Percentiles rank a stretch among this genome's conserved stretches.
Conservation (phyloP, 805 yeast species). For the Candida ponderosae region DNA sequence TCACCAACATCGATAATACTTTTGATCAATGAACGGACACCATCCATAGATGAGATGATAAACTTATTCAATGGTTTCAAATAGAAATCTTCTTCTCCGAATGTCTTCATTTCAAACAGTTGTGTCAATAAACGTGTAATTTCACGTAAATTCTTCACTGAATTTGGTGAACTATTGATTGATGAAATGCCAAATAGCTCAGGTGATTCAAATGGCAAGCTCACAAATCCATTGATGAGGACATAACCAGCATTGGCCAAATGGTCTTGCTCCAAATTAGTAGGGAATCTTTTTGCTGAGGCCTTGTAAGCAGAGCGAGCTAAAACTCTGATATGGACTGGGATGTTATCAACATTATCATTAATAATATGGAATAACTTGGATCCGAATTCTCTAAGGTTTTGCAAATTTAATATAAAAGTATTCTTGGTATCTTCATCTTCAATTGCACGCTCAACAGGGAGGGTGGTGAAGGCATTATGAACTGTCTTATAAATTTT, state of each 20-base stretch:
- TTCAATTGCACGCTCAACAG: slow-evolving; percentile 68
- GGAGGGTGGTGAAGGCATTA: slow-evolving; percentile 28
- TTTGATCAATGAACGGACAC: slow-evolving; percentile 36
- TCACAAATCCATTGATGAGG: slow-evolving; percentile 44
- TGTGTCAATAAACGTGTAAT: slow-evolving; percentile 57
- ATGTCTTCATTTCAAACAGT: slow-evolving; percentile 59
- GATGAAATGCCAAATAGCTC: slow-evolving; percentile 47
- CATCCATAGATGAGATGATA: slow-evolving; percentile 41
- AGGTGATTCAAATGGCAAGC: slow-evolving; percentile 40
- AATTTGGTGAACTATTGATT: slow-evolving; percentile 8
- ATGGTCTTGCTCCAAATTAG: slow-evolving; percentile 50
- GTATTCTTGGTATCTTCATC: slow-evolving; percentile 63
- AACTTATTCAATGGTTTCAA: slow-evolving; percentile 77
- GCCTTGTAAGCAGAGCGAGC: slow-evolving; percentile 37
- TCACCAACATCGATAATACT: slow-evolving; percentile 46
- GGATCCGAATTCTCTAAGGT: slow-evolving; percentile 62
- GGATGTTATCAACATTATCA: slow-evolving; percentile 34
- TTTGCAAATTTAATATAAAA: slow-evolving; percentile 69
- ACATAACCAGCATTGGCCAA: slow-evolving; percentile 64
- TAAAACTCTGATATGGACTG: slow-evolving; percentile 49
- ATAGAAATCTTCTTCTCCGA: slow-evolving; percentile 53
- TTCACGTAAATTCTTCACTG: slow-evolving; percentile 42
- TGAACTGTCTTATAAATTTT: slow-evolving; percentile 38
- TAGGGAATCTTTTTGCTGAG: slow-evolving; percentile 43
- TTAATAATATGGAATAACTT: slow-evolving; percentile 49